phyloP scores from a whole-genome alignment of 139 green algal species.

The Yamagishiella unicocca region DNA sequence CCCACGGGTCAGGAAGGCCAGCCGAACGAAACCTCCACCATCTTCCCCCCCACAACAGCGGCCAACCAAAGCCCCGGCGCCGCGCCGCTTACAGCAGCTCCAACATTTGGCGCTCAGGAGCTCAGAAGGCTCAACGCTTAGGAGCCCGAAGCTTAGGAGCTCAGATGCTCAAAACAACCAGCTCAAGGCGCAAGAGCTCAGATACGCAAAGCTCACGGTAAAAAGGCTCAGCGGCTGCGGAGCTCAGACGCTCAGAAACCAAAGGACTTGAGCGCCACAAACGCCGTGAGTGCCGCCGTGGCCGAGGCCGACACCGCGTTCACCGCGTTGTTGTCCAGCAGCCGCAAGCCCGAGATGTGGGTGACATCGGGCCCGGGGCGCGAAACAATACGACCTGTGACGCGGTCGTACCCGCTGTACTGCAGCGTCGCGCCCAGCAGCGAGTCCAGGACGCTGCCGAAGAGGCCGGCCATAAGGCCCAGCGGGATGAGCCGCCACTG shows the following conservation, averaged over 20 bases:
- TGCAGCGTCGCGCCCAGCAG: slow-evolving; percentile 95
- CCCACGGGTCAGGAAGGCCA: too few relatives aligned
- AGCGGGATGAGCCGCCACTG: slow-evolving; percentile 75
- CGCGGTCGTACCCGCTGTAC: slow-evolving; percentile 81
- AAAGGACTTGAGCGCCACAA: slow-evolving; percentile 53
- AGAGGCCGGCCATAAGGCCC: slow-evolving; percentile 82
- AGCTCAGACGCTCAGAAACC: slow-evolving; percentile 8
- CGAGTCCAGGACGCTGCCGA: slow-evolving; percentile 92
- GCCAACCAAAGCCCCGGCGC: too few relatives aligned
- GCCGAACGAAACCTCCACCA: too few relatives aligned
- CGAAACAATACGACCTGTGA: slow-evolving; percentile 57
- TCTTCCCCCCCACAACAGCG: too few relatives aligned
- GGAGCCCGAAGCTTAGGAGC: too few relatives aligned
- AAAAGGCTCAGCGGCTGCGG: not conserved
- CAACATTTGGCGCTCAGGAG: too few relatives aligned
- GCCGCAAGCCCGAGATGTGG: slow-evolving; percentile 62
- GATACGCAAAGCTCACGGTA: too few relatives aligned
- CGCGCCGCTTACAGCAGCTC: too few relatives aligned
- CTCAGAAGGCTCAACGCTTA: too few relatives aligned
- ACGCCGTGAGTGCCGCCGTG: slow-evolving; percentile 52
- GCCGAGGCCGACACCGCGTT: slow-evolving; percentile 55
- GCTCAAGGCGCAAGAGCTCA: too few relatives aligned
- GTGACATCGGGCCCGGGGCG: slow-evolving; percentile 70
- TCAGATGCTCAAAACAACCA: too few relatives aligned
- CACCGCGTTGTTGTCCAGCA: slow-evolving; percentile 69